Percentiles rank a stretch among this genome's conserved stretches.
These are phyloP conservation scores for Apium graveolens DNA, from an alignment of 129 eudicot genomes.

Conservation along the genomic window DNA sequence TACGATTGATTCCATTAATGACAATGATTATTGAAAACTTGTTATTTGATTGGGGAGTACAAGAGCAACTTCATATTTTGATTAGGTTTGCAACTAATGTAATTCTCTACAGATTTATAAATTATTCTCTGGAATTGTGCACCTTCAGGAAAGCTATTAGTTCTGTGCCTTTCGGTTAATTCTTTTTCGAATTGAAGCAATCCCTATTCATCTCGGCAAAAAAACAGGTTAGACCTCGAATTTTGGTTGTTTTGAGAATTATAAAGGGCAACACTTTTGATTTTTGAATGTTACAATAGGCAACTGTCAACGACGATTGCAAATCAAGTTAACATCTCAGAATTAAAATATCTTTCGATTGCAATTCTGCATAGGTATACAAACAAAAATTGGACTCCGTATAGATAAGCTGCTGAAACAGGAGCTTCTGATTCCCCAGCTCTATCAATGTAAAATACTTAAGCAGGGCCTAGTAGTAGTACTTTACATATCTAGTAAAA, in stretches of 20 bases:
- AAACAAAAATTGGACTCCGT: neutral
- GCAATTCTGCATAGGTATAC: neutral
- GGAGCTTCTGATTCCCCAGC: slow-evolving; percentile 2
- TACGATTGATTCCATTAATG: neutral
- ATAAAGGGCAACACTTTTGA: neutral
- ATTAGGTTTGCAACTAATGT: neutral
- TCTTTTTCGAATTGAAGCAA: neutral
- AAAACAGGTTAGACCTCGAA: neutral
- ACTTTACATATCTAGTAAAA: neutral
- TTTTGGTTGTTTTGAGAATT: neutral
- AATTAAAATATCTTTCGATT: neutral
- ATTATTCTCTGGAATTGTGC: neutral
- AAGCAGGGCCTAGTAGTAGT: neutral
- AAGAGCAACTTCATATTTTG: neutral
- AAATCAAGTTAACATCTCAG: slow-evolving; percentile 11
- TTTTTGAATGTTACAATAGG: neutral
- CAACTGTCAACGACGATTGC: slow-evolving; percentile 1
- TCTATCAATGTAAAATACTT: slow-evolving; percentile 4
- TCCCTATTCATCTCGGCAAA: neutral
- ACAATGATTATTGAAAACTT: neutral
- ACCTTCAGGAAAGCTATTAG: neutral
- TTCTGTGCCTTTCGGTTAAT: neutral
- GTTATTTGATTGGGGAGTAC: neutral
- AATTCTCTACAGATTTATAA: neutral
- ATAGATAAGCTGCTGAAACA: neutral